These are phyloP conservation scores for Phytophthora sp. DNA, from an alignment of 352 stramenopile species.

Conservation along the genomic window DNA sequence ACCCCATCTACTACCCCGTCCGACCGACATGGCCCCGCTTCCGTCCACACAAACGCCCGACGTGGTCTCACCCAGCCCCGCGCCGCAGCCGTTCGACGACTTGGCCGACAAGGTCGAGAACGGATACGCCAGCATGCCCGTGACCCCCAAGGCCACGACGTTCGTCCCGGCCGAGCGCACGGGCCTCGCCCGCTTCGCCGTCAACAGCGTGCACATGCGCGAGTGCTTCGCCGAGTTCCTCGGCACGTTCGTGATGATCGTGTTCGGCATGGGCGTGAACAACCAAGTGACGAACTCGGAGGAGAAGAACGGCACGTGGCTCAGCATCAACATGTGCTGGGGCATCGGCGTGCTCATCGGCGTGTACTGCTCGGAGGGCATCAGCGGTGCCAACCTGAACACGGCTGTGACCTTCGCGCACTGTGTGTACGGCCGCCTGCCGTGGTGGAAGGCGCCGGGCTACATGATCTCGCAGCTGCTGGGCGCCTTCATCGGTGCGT, in stretches of 20 bases:
- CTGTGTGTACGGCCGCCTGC: conserved; percentile 38
- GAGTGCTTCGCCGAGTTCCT: conserved; percentile 23
- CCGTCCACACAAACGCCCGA: conserved; percentile 9
- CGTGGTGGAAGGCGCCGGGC: conserved; percentile 45
- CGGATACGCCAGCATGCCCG: conserved; percentile 3
- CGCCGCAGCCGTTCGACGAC: background rate
- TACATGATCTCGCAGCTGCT: conserved; percentile 54
- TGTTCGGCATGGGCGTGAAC: conserved; percentile 57
- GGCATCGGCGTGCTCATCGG: conserved; percentile 37
- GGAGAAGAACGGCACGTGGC: conserved; percentile 48
- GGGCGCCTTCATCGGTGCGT: conserved; percentile 41
- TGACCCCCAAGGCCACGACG: conserved; percentile 1
- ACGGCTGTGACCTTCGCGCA: conserved; percentile 49
- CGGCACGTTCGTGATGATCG: conserved; percentile 25
- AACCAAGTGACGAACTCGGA: conserved; percentile 52
- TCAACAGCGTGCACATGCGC: conserved; percentile 28
- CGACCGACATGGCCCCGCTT: conserved; percentile 6
- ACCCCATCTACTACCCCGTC: background rate
- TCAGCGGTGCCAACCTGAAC: conserved; percentile 62
- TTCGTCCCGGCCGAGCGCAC: conserved; percentile 30
- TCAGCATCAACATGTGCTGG: conserved; percentile 45
- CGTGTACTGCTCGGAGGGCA: conserved; percentile 44
- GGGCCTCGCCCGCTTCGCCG: conserved; percentile 33
- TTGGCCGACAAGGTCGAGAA: conserved; percentile 11
- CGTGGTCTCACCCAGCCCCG: background rate